Base-by-base conservation (phyloP, 2,329 filamentous ascomycete genomes). In the Karstenula rhodostoma region DNA sequence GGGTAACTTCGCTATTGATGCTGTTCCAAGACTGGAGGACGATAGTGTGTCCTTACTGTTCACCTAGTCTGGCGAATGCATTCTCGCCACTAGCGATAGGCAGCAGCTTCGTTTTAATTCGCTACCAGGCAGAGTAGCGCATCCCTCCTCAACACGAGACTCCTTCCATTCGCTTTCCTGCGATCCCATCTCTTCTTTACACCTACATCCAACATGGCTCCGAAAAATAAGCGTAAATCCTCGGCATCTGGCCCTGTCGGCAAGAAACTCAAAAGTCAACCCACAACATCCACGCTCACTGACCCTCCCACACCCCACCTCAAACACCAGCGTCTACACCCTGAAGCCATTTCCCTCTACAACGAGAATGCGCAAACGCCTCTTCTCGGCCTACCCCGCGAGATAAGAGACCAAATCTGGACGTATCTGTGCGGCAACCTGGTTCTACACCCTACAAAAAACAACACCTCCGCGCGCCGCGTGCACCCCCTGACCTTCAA, bases 351-450 rank as follows among this genome's bases (percentile, higher is more conserved):
- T 22, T 17, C 44, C 4, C 17, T 48, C 13, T 48, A 48, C 44
- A 27, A 4, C 6, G 3, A 48, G 17, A 48, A 48, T n/a, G 19
- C 44, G 2, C 19, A 48, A 27, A 27, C 44, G 12, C 44, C 44
- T n/a, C 25, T 48, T 8, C 44, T 48, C 23, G 12, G 44, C 13
- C 25, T 48, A 29, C 44, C 44, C 9, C 23, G 44, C 10, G 44
- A 48, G 17, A 48, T 48, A 8, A 22, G 44, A 22, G 44, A 48
- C 10, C 44, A 48, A 25, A 48, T 48, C 22, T 48, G 44, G 44
- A 15, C 22, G 9, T 25, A 27, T 9, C 8, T 27, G 2, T 48
- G 29, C 10, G 44, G 44, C 9, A 48, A 48, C 17, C 23, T 25
- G 9, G 44, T 48, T 17, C 9, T 48, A 6, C 44, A 48, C 17